Base-by-base conservation (phyloP, 768 basidiomycete species). In the Termitomyces sp. region DNA sequence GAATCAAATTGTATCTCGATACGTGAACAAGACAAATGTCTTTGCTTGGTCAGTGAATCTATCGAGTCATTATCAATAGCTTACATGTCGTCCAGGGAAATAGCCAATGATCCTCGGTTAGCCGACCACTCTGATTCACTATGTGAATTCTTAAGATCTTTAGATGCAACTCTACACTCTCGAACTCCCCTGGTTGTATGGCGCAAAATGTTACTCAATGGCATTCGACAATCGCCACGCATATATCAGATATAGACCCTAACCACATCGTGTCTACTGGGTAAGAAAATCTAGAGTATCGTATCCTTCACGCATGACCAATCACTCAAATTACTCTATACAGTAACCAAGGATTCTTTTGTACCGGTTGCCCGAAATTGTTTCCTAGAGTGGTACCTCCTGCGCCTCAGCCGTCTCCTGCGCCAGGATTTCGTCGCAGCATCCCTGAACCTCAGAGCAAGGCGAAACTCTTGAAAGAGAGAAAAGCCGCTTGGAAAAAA, bases 191-290 rank as follows among this genome's bases (percentile, higher is more conserved):
- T 3, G 59, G 46, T 12, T 89, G 88, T 68, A 79, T 74, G 36
- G 74, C 87, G 8, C 72, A 74, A 44, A 83, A 80, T 33, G 68
- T 90, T 44, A 90, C 88, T 2, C 44, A 53, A 12, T 90, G 88
- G 86, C 84, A 86, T 63, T 70, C 76, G 1, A 73, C 62, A 0
- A 65, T 87, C 36, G 78, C 85, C 0, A 24, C 72, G 24, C 78
- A 80, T 61, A 75, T 90, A 75, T 89, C 55, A 73, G 61, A 66
- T 0, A 65, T 82, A 22, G 88, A 90, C 68, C 79, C 81, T 8
- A 88, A 89, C 65, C 89, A 90, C 70, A 73, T 89, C 39, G 77
- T 88, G 48, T 78, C 85, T 18, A 77, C 87, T 28, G 88, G 88
- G 84, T 88, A 69, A 63, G 81, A 66, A 50, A 22, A 22, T 38